phyloP scores from a whole-genome alignment of 257 asterid genomes.

The Plantago ovata region DNA sequence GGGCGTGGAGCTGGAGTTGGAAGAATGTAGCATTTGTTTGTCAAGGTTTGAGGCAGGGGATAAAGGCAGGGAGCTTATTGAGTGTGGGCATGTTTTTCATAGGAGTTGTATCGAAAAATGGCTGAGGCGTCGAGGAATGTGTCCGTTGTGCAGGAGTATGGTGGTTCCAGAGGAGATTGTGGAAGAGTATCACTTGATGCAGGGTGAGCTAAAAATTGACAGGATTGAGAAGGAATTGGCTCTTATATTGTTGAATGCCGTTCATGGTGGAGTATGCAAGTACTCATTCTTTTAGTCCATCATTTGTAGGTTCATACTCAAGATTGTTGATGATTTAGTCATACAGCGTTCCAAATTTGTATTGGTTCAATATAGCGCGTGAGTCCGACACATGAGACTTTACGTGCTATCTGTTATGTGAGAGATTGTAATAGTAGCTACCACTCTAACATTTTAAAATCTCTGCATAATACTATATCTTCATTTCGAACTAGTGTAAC shows the following conservation, averaged over 20 bases:
- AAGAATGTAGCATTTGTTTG: conserved; percentile 50
- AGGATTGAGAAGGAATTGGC: conserved; percentile 37
- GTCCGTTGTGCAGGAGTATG: conserved; percentile 54
- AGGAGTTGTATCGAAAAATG: conserved; percentile 46
- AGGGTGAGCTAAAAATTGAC: conserved; percentile 18
- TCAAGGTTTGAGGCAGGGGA: conserved; percentile 40
- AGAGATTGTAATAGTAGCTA: no score
- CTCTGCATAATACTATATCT: no score
- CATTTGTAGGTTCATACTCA: no score
- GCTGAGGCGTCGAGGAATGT: conserved; percentile 34
- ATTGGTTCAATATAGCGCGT: no score
- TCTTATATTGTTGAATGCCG: conserved; percentile 28
- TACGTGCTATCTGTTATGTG: no score
- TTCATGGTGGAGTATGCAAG: conserved; percentile 23
- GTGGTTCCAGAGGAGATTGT: conserved; percentile 40
- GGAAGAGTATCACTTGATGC: conserved; percentile 27
- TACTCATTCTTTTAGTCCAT: no score
- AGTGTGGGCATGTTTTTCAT: conserved; percentile 47
- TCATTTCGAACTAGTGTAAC: no score
- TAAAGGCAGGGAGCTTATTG: conserved; percentile 29
- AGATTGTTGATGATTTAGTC: no score
- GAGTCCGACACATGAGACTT: no score
- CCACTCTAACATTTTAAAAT: no score
- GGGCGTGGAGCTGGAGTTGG: background rate
- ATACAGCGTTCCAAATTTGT: no score